Percentiles rank a stretch among this genome's conserved stretches.
Evolutionary conservation across 345 rosid genomes (phyloP).

Genomic region (Excoecaria cochinchinensis): DNA sequence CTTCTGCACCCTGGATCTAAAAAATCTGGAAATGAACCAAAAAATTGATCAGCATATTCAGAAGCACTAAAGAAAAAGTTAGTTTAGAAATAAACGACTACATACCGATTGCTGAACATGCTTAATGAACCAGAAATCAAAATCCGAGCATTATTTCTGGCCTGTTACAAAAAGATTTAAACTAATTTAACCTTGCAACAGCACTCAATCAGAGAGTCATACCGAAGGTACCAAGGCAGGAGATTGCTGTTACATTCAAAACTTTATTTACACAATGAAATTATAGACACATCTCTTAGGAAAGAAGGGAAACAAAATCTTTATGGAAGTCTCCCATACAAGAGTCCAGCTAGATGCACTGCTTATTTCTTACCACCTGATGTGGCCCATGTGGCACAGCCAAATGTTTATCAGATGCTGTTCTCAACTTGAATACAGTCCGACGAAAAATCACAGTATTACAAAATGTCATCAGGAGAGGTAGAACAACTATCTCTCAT

Average conservation of each 20-base stretch:
- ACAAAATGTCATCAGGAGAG: too few relatives aligned
- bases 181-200: background rate
- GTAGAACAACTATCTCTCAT: too few relatives aligned
- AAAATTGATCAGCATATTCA: background rate
- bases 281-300: background rate
- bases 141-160: conserved; percentile 69
- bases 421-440: too few relatives aligned
- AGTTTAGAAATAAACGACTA: background rate
- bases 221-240: background rate
- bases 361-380: too few relatives aligned
- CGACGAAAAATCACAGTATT: too few relatives aligned
- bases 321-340: too few relatives aligned
- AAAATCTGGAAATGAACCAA: conserved; percentile 35
- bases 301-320: background rate
- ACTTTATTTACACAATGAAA: background rate
- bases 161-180: conserved; percentile 27
- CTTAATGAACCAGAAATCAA: conserved; percentile 59
- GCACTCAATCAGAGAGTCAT: background rate
- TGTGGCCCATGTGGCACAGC: too few relatives aligned
- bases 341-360: too few relatives aligned
- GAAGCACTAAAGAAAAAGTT: background rate
- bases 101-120: conserved; percentile 56
- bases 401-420: too few relatives aligned
- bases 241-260: background rate
- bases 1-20: conserved; percentile 55